Evolutionary conservation across 345 rosid genomes (phyloP), one percentile per base, ranked within the genome.

Genomic region (Lepidium africanum): DNA sequence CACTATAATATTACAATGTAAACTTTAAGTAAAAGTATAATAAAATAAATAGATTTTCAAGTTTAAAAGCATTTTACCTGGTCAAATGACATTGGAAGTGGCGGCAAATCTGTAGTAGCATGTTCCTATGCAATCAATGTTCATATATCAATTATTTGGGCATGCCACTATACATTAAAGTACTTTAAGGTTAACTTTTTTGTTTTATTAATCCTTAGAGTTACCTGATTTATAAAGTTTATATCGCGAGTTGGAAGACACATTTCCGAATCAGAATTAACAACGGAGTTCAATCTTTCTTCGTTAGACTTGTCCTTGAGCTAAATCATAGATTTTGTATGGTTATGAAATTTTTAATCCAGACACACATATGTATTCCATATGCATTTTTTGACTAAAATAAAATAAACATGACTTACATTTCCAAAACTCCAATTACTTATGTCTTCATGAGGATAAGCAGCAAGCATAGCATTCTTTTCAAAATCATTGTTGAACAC

Each of bases 101-200:
- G 42, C 12, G 14, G 2, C 15, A 35, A 15, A 42, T 16, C 49
- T 10, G 5, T 27, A 36, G 5, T 38, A 48, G 10, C 56, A 4
- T 25, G 25, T 42, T 52, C 63, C 77, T 73, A 67, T 51, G 30
- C 55, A 66, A 65, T 47, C 27, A 33, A 48, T 72, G 35, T 13
- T 38, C 50, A 65, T 32, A 21, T 49, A 40, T 59, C 57, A 49
- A n/a, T 40, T 43, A 23, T 10, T 19, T 57, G 9, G 12, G 12
- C 12, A 35, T 40, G 32, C 6, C n/a, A 40, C 38, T 64, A n/a
- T 33, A 59, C 33, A 58, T 42, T 16, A n/a, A 42, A 27, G 45
- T 53, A 25, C 11, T 35, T 42, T 10, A 16, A 17, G 3, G 4
- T 13, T 41, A 10, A 47, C 27, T 21, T 21, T 3, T 27, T 27